These are phyloP conservation scores for Aspergillus costaricaensis DNA, from an alignment of 2,329 filamentous ascomycete genomes.

Conservation along the genomic window DNA sequence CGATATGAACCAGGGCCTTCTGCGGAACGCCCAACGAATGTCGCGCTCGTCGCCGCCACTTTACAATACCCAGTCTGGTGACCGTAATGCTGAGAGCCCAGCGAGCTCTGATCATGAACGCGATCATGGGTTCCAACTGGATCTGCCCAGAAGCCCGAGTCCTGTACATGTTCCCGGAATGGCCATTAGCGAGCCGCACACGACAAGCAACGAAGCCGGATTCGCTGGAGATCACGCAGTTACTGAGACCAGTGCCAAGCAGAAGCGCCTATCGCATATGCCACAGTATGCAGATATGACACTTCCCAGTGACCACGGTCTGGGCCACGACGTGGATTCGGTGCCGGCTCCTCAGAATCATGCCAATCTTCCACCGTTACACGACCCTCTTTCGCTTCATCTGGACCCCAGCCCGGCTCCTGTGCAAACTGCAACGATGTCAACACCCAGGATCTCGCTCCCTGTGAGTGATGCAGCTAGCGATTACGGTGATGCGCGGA, in stretches of 20 bases:
- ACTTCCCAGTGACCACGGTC: neutral
- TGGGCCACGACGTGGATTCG: neutral
- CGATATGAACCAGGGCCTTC: slow-evolving; percentile 54
- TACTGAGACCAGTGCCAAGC: neutral
- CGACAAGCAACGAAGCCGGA: slow-evolving; percentile 1
- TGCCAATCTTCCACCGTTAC: slow-evolving; percentile 24
- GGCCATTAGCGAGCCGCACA: slow-evolving; percentile 13
- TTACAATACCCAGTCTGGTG: slow-evolving; percentile 22
- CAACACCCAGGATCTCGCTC: slow-evolving; percentile 40
- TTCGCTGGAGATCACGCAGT: neutral
- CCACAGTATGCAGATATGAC: neutral
- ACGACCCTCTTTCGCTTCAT: slow-evolving; percentile 19
- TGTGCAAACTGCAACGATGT: slow-evolving; percentile 21
- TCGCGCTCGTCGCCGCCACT: slow-evolving; percentile 54
- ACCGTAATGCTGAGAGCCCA: slow-evolving; percentile 14
- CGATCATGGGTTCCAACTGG: slow-evolving; percentile 24
- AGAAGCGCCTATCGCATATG: neutral
- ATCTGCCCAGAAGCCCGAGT: slow-evolving; percentile 24
- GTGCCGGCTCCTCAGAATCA: slow-evolving; percentile 22
- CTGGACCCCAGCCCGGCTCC: slow-evolving; percentile 18
- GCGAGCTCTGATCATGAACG: slow-evolving; percentile 18
- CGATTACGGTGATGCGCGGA: slow-evolving; percentile 58
- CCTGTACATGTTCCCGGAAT: slow-evolving; percentile 21
- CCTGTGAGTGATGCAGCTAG: slow-evolving; percentile 53
- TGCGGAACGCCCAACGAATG: slow-evolving; percentile 61